Evolutionary conservation across 768 basidiomycete genomes (phyloP), one percentile per base, ranked within the genome.

Genomic region (Pulveroboletus frians): DNA sequence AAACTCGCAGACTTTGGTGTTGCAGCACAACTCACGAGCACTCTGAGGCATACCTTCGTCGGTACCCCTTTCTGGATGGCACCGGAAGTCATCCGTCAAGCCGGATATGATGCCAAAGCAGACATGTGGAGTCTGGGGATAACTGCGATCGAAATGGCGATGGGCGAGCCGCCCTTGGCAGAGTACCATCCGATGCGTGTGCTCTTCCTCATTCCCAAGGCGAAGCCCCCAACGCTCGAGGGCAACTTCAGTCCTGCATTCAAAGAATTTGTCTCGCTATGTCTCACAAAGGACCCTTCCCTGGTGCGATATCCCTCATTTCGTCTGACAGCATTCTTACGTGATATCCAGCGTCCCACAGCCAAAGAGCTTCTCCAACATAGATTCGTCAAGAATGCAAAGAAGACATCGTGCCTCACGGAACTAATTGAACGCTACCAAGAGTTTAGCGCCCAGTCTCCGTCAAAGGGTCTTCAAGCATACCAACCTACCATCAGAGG

Each of bases 151-250:
- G 95, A 97, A 73, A 86, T 99, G 85, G 94, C 95, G 2, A 92
- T 90, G 59, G 96, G 96, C 38, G 93, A 97, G 60, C 96, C 96
- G 0, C 96, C 96, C 8, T 70, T 97, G 49, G 88, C 92, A 4
- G 95, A 98, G 66, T 95, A 97, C 66, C 96, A 98, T 62, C 96
- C 94, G 0, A 98, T 98, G 96, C 82, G 96, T 26, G 95, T 99
- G 1, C 76, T 99, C 46, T 98, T 98, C 74, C 76, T 98, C 41
- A 99, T 98, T 54, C 96, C 96, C 3, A 96, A 97, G 71, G 92
- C 94, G 15, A 91, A 92, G 55, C 85, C 96, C 5, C 96, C 96
- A 5, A 78, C 80, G 9, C 73, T 99, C 42, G 95, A 97, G 59
- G 93, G 91, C 1, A 63, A 81, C 20, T 98, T 94, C 65, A 87